A percentile compares a stretch with the other conserved stretches of the same genome.
These are phyloP conservation scores for Verticillium nonalfalfae DNA, from an alignment of 2,329 filamentous ascomycete genomes.

Conservation along the genomic window DNA sequence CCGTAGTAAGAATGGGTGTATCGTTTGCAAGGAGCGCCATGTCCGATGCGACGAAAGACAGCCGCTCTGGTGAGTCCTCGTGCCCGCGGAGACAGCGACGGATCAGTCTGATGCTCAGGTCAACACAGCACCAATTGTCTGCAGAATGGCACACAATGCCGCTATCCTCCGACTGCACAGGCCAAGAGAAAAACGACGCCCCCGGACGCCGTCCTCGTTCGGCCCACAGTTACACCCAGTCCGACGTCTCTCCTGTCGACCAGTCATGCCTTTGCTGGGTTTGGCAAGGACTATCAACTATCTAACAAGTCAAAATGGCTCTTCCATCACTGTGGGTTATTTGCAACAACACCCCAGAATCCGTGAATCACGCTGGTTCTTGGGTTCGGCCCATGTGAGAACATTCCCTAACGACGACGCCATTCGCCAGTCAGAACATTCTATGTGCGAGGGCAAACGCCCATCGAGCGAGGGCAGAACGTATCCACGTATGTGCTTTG, in stretches of 20 bases:
- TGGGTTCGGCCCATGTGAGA: neutral
- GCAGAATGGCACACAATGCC: slow-evolving; percentile 36
- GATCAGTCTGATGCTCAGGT: neutral
- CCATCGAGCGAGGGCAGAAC: slow-evolving; percentile 26
- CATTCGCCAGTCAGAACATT: slow-evolving; percentile 28
- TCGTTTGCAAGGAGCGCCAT: slow-evolving; percentile 31
- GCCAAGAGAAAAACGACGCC: slow-evolving; percentile 4
- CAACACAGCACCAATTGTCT: slow-evolving; percentile 34
- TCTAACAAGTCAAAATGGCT: slow-evolving; percentile 26
- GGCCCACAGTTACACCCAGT: neutral
- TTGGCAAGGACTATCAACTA: slow-evolving; percentile 15
- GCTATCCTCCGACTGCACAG: slow-evolving; percentile 17
- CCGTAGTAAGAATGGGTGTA: slow-evolving; percentile 28
- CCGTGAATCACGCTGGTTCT: too few species aligned
- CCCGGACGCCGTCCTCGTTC: neutral
- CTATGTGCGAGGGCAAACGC: slow-evolving; percentile 31
- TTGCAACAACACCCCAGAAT: too few species aligned
- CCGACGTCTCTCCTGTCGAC: neutral
- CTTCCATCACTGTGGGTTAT: slow-evolving; percentile 26
- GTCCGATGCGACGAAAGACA: slow-evolving; percentile 39
- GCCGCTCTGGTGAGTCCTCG: slow-evolving; percentile 34
- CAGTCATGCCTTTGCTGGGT: slow-evolving; percentile 10
- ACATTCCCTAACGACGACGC: neutral
- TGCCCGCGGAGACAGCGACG: neutral
- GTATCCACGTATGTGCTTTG: slow-evolving; percentile 23